Evolutionary conservation across 176 grass and related monocot genomes (phyloP), one percentile per base, ranked within the genome.

Genomic region (Carex myosuroides): DNA sequence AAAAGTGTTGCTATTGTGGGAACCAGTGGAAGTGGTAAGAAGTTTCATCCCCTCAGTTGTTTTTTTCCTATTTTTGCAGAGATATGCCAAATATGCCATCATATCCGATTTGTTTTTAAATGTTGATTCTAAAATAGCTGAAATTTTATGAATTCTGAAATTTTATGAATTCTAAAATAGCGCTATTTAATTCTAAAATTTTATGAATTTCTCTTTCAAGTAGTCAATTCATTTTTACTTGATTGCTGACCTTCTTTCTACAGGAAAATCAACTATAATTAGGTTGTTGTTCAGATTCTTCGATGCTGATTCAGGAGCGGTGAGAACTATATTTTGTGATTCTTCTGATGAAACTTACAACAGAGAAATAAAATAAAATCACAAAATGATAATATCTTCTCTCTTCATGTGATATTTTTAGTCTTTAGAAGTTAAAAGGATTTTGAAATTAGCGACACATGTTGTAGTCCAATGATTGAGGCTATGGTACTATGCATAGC

Each of bases 211-310:
- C 21, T 77, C 24, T 77, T 56, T 77, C 21, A 16, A 56, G 24
- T 55, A 32, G 13, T 77, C 73, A 18, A 17, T 13, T 33, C 50
- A 56, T 77, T 56, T 76, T 77, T 55, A 32, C 5, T 53, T 75
- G 13, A 53, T 75, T 24, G 7, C n/a, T 70, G 67, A n/a, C 14
- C 37, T 89, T 85, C 79, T 72, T 72, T 89, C 4, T 93, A 86
- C 88, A 98, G 96, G 96, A 66, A 98, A 98, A 72, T 98, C 96
- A 62, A 98, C 93, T 17, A 85, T 98, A 92, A 88, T 98, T 37
- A 90, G 96, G 81, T 84, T 98, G 73, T 84, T 98, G 29, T 98
- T 93, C 87, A 95, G 96, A 93, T 98, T 93, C 90, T 98, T 98
- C 53, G 96, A 98, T 79, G 88, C 88, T 1, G 46, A 92, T 84